These are phyloP conservation scores for Saturnispora serradocipensis DNA, from an alignment of 805 yeast species.

Conservation along the genomic window DNA sequence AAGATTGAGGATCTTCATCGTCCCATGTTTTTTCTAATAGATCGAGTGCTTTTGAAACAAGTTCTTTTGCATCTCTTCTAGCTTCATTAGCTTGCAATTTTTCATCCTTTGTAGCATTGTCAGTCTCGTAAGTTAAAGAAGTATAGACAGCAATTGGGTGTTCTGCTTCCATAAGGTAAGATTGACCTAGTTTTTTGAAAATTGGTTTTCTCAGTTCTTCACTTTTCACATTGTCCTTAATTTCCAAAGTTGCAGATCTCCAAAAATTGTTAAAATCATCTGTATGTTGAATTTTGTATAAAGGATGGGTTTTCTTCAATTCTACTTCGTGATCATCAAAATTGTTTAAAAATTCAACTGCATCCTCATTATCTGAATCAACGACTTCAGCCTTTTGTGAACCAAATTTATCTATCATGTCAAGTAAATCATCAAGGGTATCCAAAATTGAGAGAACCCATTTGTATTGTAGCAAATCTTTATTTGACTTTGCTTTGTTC, in stretches of 20 bases:
- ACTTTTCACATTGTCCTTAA: conserved; percentile 16
- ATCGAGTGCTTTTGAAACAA: conserved; percentile 45
- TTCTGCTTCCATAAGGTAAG: conserved; percentile 58
- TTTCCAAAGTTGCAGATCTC: conserved; percentile 33
- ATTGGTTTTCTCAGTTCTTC: conserved; percentile 20
- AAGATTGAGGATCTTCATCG: conserved; percentile 66
- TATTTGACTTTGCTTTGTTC: conserved; percentile 25
- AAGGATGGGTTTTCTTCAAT: conserved; percentile 46
- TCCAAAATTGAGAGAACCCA: conserved; percentile 43
- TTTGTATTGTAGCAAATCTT: conserved; percentile 18
- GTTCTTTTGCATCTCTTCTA: conserved; percentile 38
- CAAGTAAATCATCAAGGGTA: conserved; percentile 58
- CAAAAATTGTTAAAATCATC: conserved; percentile 45
- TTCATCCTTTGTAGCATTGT: conserved; percentile 9
- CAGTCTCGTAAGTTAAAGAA: conserved; percentile 38
- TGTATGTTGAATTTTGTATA: conserved; percentile 32
- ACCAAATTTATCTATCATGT: conserved; percentile 60
- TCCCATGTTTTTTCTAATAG: conserved; percentile 52
- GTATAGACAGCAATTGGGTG: conserved; percentile 47
- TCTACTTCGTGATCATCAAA: conserved; percentile 25
- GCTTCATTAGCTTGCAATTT: conserved; percentile 30
- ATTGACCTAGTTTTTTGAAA: conserved; percentile 49
- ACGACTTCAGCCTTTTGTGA: conserved; percentile 48
- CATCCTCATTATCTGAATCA: conserved; percentile 47
- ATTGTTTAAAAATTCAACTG: conserved; percentile 18